Evolutionary conservation across 768 basidiomycete genomes (phyloP).

Genomic region (Fistulinella prunicolor): DNA sequence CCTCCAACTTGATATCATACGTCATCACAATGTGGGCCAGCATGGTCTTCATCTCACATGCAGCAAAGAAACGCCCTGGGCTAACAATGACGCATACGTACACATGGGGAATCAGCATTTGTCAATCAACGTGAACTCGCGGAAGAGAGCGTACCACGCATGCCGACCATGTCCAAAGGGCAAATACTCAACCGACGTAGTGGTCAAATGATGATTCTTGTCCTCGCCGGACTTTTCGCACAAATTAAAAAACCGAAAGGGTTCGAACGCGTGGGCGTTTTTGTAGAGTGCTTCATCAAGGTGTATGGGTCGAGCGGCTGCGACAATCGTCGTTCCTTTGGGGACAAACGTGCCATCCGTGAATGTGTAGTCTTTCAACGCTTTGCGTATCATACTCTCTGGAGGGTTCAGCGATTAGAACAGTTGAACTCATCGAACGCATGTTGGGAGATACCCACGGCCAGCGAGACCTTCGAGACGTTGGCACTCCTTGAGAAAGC

Average conservation of each 20-base stretch:
- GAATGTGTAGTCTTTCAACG: conserved; percentile 31
- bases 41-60: neutral
- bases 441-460: conserved; percentile 17
- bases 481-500: neutral
- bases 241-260: conserved; percentile 14
- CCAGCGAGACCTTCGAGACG: conserved; percentile 28
- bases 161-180: too few relatives aligned
- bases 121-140: too few relatives aligned
- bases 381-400: conserved; percentile 32
- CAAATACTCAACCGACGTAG: conserved; percentile 32
- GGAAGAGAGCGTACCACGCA: conserved; percentile 17
- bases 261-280: conserved; percentile 32
- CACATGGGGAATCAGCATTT: neutral
- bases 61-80: conserved; percentile 13
- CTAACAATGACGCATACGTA: neutral
- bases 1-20: neutral
- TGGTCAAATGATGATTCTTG: conserved; percentile 33
- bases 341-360: conserved; percentile 31
- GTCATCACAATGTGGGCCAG: neutral
- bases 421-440: too few relatives aligned
- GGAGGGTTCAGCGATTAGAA: too few relatives aligned
- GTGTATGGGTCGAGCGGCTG: conserved; percentile 21
- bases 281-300: conserved; percentile 24
- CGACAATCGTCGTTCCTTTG: conserved; percentile 27
- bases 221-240: conserved; percentile 31